These are phyloP conservation scores for Discostella pseudostelligera DNA, from an alignment of 108 stramenopile genomes.

Conservation along the genomic window DNA sequence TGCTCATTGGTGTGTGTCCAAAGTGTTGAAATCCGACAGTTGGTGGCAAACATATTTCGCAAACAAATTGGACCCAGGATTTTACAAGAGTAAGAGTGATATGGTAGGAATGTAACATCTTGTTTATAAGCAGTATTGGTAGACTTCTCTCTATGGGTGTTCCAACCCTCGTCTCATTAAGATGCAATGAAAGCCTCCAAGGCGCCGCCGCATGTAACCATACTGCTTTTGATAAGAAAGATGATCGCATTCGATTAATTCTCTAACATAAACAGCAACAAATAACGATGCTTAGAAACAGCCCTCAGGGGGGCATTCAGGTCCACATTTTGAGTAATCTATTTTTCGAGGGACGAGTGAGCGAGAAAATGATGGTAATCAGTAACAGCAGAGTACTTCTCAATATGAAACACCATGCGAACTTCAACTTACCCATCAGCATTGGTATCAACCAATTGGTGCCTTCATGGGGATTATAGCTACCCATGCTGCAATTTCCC, in stretches of 20 bases:
- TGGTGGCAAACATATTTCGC: conserved; percentile 61
- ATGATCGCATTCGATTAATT: neutral
- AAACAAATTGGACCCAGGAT: conserved; percentile 65
- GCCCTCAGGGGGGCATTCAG: conserved; percentile 36
- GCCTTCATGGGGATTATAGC: conserved; percentile 21
- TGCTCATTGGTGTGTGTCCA: conserved; percentile 70
- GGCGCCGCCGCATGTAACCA: no score
- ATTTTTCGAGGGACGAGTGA: neutral
- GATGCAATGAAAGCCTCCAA: no score
- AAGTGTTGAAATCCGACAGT: conserved; percentile 74
- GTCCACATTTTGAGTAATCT: conserved; percentile 13
- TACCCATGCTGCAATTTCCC: conserved; percentile 32
- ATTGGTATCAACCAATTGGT: conserved; percentile 34
- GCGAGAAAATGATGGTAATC: neutral
- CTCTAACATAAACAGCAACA: neutral
- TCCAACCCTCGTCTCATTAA: no score
- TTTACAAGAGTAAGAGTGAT: conserved; percentile 4
- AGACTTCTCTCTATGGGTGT: neutral
- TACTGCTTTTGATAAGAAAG: neutral
- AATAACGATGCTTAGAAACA: conserved; percentile 15
- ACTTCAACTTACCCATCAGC: conserved; percentile 23
- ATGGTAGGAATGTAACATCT: neutral
- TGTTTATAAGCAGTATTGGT: neutral
- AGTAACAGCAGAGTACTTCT: no score
- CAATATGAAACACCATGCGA: neutral